Base-by-base conservation (phyloP, 2,329 filamentous ascomycete species). In the Sclerotinia spermophila region DNA sequence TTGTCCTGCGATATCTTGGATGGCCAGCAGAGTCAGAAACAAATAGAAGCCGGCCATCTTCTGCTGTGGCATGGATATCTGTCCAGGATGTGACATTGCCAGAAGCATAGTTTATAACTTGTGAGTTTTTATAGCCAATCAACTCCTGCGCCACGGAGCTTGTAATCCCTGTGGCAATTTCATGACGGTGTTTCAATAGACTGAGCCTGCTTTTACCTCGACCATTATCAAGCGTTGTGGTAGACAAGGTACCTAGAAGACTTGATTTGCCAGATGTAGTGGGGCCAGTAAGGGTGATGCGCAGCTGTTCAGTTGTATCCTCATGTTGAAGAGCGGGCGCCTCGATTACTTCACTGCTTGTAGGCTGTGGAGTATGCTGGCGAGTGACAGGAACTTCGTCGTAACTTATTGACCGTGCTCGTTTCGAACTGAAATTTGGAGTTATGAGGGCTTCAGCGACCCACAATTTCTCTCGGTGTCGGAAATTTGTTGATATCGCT, bases 111-210 rank as follows among this genome's bases (percentile, higher is more conserved):
- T 97, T 98, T 77, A 97, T 84, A 53, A 96, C 82, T 27, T 84
- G 79, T 11, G 71, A 78, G 5, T 84, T 82, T 56, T 86, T 85
- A 79, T 98, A 99, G 11, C 96, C 96, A 73, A 99, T 87, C 15
- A 99, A 84, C 79, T 98, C 96, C 77, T 97, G 95, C 0, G 96
- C 93, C 59, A 99, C 91, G 8, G 95, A 98, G 78, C 94, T 97
- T 1, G 96, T 99, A 73, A 97, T 86, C 0, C 96, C 96, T 3
- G 95, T 96, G 4, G 87, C 90, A 71, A 98, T 92, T 79, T 99
- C 96, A 79, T 99, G 96, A 17, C 92, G 89, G 81, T 99, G 96
- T 79, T 94, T 97, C 42, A 99, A 84, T 66, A 98, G 85, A 77
- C 92, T 95, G 38, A 97, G 84, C 68, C 96, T 88, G 78, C 93